A percentile compares a stretch with the other conserved stretches of the same genome.
Evolutionary conservation across 2,329 filamentous ascomycete species (phyloP).

Genomic region (Ophiostoma himal-ulmi): DNA sequence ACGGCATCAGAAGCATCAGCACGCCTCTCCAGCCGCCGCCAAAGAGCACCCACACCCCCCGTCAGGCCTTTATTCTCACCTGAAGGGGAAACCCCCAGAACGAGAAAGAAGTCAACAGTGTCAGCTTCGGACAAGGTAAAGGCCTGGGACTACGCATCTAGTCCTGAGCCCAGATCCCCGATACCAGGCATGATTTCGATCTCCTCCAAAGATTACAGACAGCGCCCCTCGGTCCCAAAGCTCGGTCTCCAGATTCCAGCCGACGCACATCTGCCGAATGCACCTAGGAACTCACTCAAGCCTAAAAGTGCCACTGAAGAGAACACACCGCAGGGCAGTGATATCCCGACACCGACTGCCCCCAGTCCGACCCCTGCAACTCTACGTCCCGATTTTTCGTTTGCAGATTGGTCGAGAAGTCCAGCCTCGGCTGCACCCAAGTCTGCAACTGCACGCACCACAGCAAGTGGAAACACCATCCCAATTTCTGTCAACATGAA

Average conservation of each 20-base stretch:
- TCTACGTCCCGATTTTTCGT: conserved; percentile 27
- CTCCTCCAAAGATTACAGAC: background rate
- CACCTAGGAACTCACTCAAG: background rate
- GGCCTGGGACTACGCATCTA: background rate
- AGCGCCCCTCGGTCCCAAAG: background rate
- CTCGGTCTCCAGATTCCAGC: background rate
- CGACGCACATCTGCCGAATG: background rate
- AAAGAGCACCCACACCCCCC: background rate
- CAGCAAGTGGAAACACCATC: background rate
- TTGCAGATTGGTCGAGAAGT: background rate
- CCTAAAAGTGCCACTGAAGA: background rate
- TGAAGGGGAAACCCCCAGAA: background rate
- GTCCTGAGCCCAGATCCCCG: no score
- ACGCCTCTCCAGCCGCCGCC: no score
- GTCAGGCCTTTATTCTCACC: background rate
- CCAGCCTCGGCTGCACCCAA: background rate
- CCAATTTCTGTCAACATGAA: conserved; percentile 13
- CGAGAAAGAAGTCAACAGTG: background rate
- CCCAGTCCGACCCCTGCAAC: conserved; percentile 34
- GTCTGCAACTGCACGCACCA: background rate
- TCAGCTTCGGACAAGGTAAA: background rate
- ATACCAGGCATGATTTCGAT: background rate
- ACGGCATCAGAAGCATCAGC: background rate
- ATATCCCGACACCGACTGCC: conserved; percentile 33
- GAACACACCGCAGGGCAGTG: background rate